phyloP scores from a whole-genome alignment of 2,329 filamentous ascomycete genomes.

The Paracorniculantispora psalliotae region DNA sequence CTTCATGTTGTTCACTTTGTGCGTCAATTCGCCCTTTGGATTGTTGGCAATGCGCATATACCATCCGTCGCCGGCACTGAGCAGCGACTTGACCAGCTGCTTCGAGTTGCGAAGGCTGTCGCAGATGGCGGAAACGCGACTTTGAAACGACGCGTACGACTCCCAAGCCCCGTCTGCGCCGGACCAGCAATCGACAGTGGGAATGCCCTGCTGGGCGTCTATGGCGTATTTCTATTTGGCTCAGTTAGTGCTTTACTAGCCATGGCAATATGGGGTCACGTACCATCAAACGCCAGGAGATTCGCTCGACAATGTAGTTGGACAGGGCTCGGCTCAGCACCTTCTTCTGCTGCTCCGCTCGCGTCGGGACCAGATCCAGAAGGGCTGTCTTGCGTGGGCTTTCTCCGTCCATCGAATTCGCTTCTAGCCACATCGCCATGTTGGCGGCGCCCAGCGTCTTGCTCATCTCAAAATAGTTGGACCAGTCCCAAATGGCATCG shows the following conservation, averaged over 20 bases:
- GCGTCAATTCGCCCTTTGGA: constrained; percentile 21
- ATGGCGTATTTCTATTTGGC: constrained; percentile 18
- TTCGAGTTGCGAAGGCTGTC: constrained; percentile 21
- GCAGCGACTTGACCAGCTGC: constrained; percentile 25
- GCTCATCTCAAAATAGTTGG: constrained; percentile 2
- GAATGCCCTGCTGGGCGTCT: constrained; percentile 23
- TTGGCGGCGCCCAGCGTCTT: background rate
- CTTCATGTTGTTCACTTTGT: constrained; percentile 22
- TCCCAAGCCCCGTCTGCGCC: constrained; percentile 26
- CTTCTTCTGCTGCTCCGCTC: constrained; percentile 18
- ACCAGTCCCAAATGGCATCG: constrained; percentile 7
- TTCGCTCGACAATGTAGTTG: constrained; percentile 20
- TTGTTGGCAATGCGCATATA: constrained; percentile 23
- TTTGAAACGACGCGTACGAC: constrained; percentile 21
- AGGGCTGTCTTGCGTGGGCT: background rate
- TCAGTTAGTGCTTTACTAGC: background rate
- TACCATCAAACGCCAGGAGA: constrained; percentile 24
- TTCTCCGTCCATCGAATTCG: background rate
- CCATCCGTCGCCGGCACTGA: constrained; percentile 22
- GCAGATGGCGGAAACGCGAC: constrained; percentile 23
- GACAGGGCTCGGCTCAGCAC: constrained; percentile 19
- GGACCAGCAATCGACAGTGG: constrained; percentile 23
- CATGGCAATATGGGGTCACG: background rate
- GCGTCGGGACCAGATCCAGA: constrained; percentile 15
- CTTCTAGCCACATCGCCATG: background rate